These are phyloP conservation scores for Komagataea norvegica DNA, from an alignment of 1,139 yeast genomes.

Conservation along the genomic window DNA sequence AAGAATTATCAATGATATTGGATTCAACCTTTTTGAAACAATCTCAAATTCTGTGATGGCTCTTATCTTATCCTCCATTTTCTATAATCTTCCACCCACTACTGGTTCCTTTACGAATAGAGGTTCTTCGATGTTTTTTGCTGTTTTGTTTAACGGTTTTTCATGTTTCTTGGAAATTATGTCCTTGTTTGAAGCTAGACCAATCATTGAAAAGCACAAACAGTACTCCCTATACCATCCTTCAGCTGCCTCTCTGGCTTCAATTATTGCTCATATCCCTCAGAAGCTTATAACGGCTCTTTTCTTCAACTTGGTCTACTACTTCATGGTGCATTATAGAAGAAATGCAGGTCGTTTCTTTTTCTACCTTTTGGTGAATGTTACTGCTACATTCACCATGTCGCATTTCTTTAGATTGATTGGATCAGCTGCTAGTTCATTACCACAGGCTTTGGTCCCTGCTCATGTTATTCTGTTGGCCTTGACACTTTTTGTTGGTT, in stretches of 20 bases:
- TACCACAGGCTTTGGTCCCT: slow-evolving; percentile 70
- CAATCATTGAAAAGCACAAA: slow-evolving; percentile 76
- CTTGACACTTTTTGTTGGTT: slow-evolving; percentile 70
- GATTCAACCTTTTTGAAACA: slow-evolving; percentile 55
- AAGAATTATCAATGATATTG: slow-evolving; percentile 62
- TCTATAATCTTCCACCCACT: slow-evolving; percentile 49
- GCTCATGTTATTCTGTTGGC: slow-evolving; percentile 59
- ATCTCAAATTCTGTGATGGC: slow-evolving; percentile 68
- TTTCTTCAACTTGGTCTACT: slow-evolving; percentile 57
- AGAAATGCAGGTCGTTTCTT: slow-evolving; percentile 67
- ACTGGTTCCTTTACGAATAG: slow-evolving; percentile 61
- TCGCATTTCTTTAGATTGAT: slow-evolving; percentile 68
- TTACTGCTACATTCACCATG: slow-evolving; percentile 56
- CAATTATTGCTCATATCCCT: slow-evolving; percentile 65
- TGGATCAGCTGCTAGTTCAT: slow-evolving; percentile 58
- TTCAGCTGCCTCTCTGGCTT: slow-evolving; percentile 70
- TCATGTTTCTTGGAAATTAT: slow-evolving; percentile 70
- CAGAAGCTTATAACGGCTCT: slow-evolving; percentile 50
- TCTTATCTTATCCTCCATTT: slow-evolving; percentile 67
- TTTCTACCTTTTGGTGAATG: slow-evolving; percentile 52
- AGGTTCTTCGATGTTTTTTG: slow-evolving; percentile 71
- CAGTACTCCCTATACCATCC: slow-evolving; percentile 73
- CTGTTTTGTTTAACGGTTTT: slow-evolving; percentile 73
- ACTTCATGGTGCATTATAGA: slow-evolving; percentile 64
- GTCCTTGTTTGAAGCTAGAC: slow-evolving; percentile 65